These are phyloP conservation scores for Puya raimondii DNA, from an alignment of 176 grass and related monocot genomes.

Conservation along the genomic window DNA sequence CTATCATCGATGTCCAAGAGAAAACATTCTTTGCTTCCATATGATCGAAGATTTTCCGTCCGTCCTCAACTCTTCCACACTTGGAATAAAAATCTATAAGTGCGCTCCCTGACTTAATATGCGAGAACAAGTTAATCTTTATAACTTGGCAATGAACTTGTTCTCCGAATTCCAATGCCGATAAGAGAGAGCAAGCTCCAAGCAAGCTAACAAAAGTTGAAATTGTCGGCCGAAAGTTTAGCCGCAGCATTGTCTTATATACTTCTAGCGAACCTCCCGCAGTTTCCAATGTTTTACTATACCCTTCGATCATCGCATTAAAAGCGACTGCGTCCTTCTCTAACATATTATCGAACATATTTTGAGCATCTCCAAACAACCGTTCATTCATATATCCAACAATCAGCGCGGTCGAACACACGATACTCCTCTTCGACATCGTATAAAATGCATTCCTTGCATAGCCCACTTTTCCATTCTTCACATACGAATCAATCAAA, in stretches of 20 bases:
- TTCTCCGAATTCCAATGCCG: slow-evolving; percentile 44
- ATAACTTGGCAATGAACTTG: slow-evolving; percentile 69
- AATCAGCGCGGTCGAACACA: slow-evolving; percentile 70
- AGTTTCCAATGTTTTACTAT: slow-evolving; percentile 42
- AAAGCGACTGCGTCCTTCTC: slow-evolving; percentile 56
- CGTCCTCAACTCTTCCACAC: slow-evolving; percentile 58
- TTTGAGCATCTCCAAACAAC: slow-evolving; percentile 37
- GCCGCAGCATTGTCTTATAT: slow-evolving; percentile 50
- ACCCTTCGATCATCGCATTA: slow-evolving; percentile 77
- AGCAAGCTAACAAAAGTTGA: slow-evolving; percentile 66
- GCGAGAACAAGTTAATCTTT: slow-evolving; percentile 27
- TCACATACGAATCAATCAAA: slow-evolving; percentile 74
- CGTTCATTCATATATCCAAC: slow-evolving; percentile 64
- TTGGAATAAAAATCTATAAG: slow-evolving; percentile 85
- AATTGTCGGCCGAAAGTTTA: slow-evolving; percentile 32
- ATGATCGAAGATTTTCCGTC: slow-evolving; percentile 40
- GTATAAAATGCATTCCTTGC: slow-evolving; percentile 33
- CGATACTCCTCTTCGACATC: slow-evolving; percentile 32
- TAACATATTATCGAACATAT: slow-evolving; percentile 30
- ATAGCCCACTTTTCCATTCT: slow-evolving; percentile 36
- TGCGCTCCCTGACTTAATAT: slow-evolving; percentile 59
- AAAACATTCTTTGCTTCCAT: slow-evolving; percentile 58
- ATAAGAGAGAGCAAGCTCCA: slow-evolving; percentile 62
- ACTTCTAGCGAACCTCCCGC: slow-evolving; percentile 39
- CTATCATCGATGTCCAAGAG: slow-evolving; percentile 89